Percentiles rank a stretch among this genome's conserved stretches.
These are phyloP conservation scores for Verticillium dahliae DNA, from an alignment of 2,329 filamentous ascomycete genomes.

Conservation along the genomic window DNA sequence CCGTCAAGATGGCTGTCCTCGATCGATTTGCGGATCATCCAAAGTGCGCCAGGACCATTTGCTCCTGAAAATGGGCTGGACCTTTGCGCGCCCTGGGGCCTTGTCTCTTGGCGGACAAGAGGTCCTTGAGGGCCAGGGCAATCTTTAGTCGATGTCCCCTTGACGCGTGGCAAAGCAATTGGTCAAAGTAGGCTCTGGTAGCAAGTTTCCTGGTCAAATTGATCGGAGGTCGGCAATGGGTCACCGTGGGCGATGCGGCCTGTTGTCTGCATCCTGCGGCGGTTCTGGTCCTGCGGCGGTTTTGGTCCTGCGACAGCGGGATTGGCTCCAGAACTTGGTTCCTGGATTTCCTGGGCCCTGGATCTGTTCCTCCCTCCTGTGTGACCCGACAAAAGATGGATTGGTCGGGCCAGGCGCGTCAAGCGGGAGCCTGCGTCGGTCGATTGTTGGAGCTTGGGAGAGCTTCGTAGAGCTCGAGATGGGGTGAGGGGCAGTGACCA, in stretches of 20 bases:
- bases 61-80: background rate
- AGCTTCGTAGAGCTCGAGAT: background rate
- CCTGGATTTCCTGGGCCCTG: background rate
- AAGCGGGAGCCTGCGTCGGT: background rate
- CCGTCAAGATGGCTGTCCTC: background rate
- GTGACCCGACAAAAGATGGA: background rate
- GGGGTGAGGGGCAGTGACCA: background rate
- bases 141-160: background rate
- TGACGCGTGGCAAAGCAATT: background rate
- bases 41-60: background rate
- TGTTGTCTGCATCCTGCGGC: background rate
- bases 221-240: slow-evolving; percentile 1
- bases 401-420: background rate
- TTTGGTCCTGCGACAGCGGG: background rate
- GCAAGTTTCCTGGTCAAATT: background rate
- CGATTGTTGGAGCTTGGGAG: background rate
- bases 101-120: background rate
- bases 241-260: background rate
- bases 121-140: background rate
- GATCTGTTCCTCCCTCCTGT: background rate
- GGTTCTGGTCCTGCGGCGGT: background rate
- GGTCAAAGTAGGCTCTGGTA: background rate
- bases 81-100: background rate
- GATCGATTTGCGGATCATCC: background rate
- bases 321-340: background rate